Evolutionary conservation across 176 grass and related monocot genomes (phyloP).

Genomic region (Ensete glaucum): DNA sequence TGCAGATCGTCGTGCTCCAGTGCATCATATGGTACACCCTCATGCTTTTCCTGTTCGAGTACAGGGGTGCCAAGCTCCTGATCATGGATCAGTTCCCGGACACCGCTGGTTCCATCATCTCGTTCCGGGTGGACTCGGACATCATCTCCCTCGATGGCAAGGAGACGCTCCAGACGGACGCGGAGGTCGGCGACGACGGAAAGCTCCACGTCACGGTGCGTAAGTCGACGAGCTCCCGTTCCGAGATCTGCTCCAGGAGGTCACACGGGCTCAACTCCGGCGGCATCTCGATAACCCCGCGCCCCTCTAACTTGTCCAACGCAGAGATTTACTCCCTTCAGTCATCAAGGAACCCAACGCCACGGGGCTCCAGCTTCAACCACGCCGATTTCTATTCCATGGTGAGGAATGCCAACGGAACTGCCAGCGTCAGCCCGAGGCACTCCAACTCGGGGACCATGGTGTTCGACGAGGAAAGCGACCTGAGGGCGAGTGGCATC

Average conservation of each 20-base stretch:
- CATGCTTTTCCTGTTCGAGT: slow-evolving; percentile 10
- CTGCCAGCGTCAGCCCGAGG: neutral
- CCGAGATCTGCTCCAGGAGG: neutral
- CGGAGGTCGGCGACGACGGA: neutral
- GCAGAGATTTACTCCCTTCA: slow-evolving; percentile 7
- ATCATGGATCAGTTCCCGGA: neutral
- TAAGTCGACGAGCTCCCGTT: slow-evolving; percentile 1
- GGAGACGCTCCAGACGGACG: slow-evolving; percentile 7
- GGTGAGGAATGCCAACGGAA: neutral
- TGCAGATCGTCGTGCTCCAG: slow-evolving; percentile 10
- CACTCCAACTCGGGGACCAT: neutral
- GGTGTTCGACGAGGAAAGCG: neutral
- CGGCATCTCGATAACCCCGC: neutral
- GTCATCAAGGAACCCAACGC: neutral
- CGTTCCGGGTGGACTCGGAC: slow-evolving; percentile 7
- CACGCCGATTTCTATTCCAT: slow-evolving; percentile 3
- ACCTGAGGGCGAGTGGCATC: too few species aligned
- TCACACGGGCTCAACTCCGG: slow-evolving; percentile 9
- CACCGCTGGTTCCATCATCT: neutral
- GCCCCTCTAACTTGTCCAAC: neutral
- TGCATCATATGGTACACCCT: slow-evolving; percentile 7
- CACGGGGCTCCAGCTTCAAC: slow-evolving; percentile 4
- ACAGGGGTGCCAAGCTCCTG: neutral
- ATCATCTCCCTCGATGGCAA: neutral
- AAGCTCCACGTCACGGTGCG: slow-evolving; percentile 2